These are phyloP conservation scores for Eragrostis curvula DNA, from an alignment of 176 grass and related monocot species.

Conservation along the genomic window DNA sequence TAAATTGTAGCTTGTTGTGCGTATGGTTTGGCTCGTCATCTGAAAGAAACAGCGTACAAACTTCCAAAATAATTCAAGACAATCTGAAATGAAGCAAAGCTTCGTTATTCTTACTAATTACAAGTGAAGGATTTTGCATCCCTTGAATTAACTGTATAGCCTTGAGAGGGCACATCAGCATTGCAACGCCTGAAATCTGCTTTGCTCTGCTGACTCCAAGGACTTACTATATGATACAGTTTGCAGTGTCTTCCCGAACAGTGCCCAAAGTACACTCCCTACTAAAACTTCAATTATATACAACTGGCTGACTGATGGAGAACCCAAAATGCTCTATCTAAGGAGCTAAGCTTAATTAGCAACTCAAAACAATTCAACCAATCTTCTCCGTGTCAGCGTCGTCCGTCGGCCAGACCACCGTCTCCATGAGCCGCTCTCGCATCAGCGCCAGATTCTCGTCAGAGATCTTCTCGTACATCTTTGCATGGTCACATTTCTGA, in stretches of 20 bases:
- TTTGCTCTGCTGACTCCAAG: not conserved
- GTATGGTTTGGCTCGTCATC: no score
- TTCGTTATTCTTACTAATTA: not conserved
- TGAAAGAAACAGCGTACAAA: not conserved
- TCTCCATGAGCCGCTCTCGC: slow-evolving; percentile 78
- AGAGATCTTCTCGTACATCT: slow-evolving; percentile 59
- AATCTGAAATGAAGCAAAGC: slow-evolving; percentile 9
- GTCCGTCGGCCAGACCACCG: slow-evolving; percentile 74
- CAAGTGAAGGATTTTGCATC: slow-evolving; percentile 7
- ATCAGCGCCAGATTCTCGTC: slow-evolving; percentile 57
- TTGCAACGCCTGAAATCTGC: not conserved
- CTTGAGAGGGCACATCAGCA: not conserved
- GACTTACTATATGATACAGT: not conserved
- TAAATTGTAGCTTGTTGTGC: no score
- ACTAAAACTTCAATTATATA: slow-evolving; percentile 26
- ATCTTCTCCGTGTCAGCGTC: slow-evolving; percentile 72
- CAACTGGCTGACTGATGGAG: slow-evolving; percentile 2
- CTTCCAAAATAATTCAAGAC: not conserved
- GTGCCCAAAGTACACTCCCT: not conserved
- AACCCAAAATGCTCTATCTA: slow-evolving; percentile 24
- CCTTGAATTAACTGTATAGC: not conserved
- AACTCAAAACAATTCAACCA: slow-evolving; percentile 43
- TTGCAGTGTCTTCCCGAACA: slow-evolving; percentile 19
- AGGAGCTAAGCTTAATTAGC: slow-evolving; percentile 15
- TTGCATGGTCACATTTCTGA: slow-evolving; percentile 57